These are phyloP conservation scores for Torulaspora franciscae DNA, from an alignment of 805 yeast genomes.

Conservation along the genomic window DNA sequence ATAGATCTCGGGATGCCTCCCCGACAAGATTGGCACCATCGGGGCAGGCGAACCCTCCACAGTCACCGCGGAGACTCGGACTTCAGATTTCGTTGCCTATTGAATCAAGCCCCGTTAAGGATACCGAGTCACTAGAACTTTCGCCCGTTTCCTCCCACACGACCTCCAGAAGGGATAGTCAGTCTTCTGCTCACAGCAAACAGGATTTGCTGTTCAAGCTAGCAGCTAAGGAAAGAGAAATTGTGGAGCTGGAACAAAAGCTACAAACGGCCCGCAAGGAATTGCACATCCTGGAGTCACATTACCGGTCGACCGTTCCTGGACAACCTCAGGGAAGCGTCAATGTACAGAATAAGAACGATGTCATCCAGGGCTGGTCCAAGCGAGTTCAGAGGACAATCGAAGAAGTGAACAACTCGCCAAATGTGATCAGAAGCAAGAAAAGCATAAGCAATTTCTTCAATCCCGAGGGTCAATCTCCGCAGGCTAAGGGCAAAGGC, in stretches of 20 bases:
- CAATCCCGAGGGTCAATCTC: slow-evolving; percentile 5
- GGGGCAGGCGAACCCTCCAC: slow-evolving; percentile 3
- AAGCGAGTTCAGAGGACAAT: slow-evolving; percentile 17
- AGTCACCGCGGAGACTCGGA: slow-evolving; percentile 17
- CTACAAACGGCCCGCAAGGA: slow-evolving; percentile 38
- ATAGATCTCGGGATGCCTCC: neutral
- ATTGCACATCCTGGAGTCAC: slow-evolving; percentile 34
- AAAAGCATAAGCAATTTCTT: slow-evolving; percentile 26
- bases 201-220: slow-evolving; percentile 35
- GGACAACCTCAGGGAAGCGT: neutral
- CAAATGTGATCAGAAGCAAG: slow-evolving; percentile 20
- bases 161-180: slow-evolving; percentile 6
- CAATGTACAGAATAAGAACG: slow-evolving; percentile 1
- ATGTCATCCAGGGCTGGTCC: slow-evolving; percentile 12
- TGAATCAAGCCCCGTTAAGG: slow-evolving; percentile 10
- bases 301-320: slow-evolving; percentile 6
- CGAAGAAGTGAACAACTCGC: slow-evolving; percentile 23
- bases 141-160: slow-evolving; percentile 3
- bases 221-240: slow-evolving; percentile 51
- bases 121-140: neutral
- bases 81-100: slow-evolving; percentile 15
- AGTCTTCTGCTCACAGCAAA: slow-evolving; percentile 8
- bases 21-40: slow-evolving; percentile 3
- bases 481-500: slow-evolving; percentile 1
- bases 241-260: slow-evolving; percentile 45